Conservation (phyloP, 2,329 filamentous ascomycete genomes). For the Berkeleyomyces rouxiae region DNA sequence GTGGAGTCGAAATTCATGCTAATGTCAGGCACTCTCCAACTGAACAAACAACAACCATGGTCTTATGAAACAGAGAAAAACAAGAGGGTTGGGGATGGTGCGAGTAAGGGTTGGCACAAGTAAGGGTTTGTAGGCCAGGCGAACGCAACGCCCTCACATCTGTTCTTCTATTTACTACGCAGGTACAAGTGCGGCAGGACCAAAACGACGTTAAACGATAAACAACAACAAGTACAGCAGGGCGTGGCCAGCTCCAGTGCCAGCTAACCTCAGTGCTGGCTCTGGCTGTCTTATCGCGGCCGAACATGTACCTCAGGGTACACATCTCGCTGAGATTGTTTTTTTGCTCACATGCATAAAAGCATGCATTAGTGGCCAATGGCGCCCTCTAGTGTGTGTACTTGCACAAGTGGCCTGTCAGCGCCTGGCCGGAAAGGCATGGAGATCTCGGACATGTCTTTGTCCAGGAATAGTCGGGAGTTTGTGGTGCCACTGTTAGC, state of each 20-base stretch:
- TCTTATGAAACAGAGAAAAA: not conserved
- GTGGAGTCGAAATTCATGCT: not conserved
- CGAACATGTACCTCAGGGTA: not conserved
- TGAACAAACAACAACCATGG: not conserved
- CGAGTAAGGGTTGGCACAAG: not conserved
- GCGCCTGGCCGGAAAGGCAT: too few species aligned
- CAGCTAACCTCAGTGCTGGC: too few species aligned
- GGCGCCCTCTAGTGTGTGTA: too few species aligned
- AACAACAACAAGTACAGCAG: not conserved
- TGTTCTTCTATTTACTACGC: not conserved
- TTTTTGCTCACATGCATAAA: slow-evolving; percentile 3
- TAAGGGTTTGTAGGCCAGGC: too few species aligned
- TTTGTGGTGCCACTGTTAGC: not conserved
- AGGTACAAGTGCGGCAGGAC: not conserved
- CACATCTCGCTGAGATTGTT: not conserved
- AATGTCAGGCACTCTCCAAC: not conserved
- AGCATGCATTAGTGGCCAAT: not conserved
- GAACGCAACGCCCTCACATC: too few species aligned
- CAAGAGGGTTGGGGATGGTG: not conserved
- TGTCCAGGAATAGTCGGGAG: not conserved
- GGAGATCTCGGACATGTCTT: not conserved
- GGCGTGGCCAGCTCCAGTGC: not conserved
- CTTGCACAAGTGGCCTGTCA: too few species aligned
- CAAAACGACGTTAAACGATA: not conserved
- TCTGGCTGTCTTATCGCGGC: not conserved